Conservation (phyloP, 345 rosid genomes). For the Bruguiera sexangula region DNA sequence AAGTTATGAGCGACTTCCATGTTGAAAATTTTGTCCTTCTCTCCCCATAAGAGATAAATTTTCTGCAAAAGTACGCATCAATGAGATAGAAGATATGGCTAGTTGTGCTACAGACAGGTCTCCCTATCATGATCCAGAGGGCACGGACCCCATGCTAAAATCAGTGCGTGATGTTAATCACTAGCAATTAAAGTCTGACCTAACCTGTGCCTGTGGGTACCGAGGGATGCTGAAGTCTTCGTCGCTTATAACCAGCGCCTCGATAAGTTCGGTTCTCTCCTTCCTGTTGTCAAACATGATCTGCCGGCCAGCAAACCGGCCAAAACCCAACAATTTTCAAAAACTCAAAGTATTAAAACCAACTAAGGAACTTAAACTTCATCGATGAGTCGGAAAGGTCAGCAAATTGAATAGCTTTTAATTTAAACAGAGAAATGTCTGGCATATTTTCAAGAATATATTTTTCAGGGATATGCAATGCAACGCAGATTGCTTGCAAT, state of each 20-base stretch:
- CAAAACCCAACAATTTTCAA: too few species aligned
- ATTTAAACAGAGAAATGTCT: too few species aligned
- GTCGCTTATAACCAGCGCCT: conserved; percentile 31
- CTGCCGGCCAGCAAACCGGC: conserved; percentile 10
- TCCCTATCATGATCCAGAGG: too few species aligned
- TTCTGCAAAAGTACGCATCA: conserved; percentile 5
- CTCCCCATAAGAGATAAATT: conserved; percentile 31
- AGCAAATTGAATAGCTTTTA: neutral
- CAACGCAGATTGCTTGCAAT: too few species aligned
- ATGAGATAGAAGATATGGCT: too few species aligned
- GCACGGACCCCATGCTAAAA: too few species aligned
- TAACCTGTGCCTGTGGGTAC: conserved; percentile 20
- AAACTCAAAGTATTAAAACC: too few species aligned
- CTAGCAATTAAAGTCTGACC: too few species aligned
- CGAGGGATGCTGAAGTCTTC: conserved; percentile 17
- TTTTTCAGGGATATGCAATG: too few species aligned
- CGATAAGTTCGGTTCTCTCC: conserved; percentile 35
- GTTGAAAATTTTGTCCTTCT: conserved; percentile 22
- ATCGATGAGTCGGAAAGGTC: neutral
- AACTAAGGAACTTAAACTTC: neutral
- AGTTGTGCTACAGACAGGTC: too few species aligned
- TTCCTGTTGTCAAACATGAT: conserved; percentile 19
- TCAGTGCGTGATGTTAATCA: too few species aligned
- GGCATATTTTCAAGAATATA: too few species aligned
- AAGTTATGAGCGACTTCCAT: conserved; percentile 11